Percentiles rank a stretch among this genome's conserved stretches.
These are phyloP conservation scores for Cutaneotrichosporon spelunceum DNA, from an alignment of 1,284 basidiomycete species.

Conservation along the genomic window DNA sequence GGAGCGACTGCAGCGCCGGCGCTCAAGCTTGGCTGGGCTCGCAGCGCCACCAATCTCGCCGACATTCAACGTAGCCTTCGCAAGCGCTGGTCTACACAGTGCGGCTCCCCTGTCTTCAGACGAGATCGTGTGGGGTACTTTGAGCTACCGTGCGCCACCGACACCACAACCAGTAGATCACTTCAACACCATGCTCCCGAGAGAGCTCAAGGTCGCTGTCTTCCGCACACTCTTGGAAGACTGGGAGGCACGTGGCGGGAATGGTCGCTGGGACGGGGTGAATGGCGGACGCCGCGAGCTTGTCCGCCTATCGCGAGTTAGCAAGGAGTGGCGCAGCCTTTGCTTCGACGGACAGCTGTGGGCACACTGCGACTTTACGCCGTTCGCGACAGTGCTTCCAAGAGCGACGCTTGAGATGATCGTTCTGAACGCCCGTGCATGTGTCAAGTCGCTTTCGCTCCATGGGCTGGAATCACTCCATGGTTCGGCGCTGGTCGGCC, in stretches of 20 bases:
- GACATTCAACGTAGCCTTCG: conserved; percentile 19
- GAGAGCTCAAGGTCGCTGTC: conserved; percentile 68
- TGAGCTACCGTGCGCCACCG: conserved; percentile 18
- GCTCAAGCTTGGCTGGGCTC: background rate
- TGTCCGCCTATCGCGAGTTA: conserved; percentile 72
- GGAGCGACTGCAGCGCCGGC: conserved; percentile 9
- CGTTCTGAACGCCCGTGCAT: conserved; percentile 57
- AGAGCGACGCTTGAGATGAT: conserved; percentile 37
- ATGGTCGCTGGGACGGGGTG: conserved; percentile 65
- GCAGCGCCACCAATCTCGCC: background rate
- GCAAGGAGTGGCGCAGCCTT: conserved; percentile 70
- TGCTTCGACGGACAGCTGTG: conserved; percentile 86
- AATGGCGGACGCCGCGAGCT: conserved; percentile 71
- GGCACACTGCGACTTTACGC: conserved; percentile 61
- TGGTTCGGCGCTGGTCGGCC: conserved; percentile 31
- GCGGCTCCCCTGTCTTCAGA: conserved; percentile 11
- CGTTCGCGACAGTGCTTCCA: conserved; percentile 56
- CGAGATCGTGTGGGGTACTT: conserved; percentile 27
- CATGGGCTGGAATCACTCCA: conserved; percentile 62
- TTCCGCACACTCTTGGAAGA: conserved; percentile 51
- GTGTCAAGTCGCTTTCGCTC: conserved; percentile 64
- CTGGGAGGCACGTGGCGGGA: conserved; percentile 56
- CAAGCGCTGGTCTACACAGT: conserved; percentile 19
- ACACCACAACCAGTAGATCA: conserved; percentile 13
- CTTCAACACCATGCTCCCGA: conserved; percentile 60